These are phyloP conservation scores for Solanum pinnatisectum DNA, from an alignment of 257 asterid species.

Conservation along the genomic window DNA sequence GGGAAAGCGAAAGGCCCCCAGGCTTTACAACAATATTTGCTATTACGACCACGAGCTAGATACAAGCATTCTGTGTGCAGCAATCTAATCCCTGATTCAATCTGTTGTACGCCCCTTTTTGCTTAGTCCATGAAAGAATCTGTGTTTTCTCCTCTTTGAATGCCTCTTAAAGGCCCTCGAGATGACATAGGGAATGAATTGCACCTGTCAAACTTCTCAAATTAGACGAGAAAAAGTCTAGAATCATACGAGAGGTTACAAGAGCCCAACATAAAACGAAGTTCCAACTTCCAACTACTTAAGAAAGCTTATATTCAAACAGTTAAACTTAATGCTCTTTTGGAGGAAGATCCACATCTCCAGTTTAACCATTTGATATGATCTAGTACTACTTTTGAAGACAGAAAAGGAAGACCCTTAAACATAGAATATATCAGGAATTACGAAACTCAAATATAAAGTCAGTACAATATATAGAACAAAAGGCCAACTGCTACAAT, in stretches of 20 bases:
- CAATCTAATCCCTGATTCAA: neutral
- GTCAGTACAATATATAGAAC: neutral
- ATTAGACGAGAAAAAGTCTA: neutral
- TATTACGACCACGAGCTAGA: neutral
- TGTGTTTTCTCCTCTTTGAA: conserved; percentile 60
- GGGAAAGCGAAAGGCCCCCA: neutral
- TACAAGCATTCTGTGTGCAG: neutral
- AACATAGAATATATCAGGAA: neutral
- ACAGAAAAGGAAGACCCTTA: neutral
- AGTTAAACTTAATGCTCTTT: neutral
- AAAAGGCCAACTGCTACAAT: neutral
- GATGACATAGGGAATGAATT: conserved; percentile 52
- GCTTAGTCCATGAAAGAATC: conserved; percentile 71
- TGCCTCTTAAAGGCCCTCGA: conserved; percentile 54
- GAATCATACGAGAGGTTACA: neutral
- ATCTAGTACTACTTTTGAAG: neutral
- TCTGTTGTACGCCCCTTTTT: conserved; percentile 21
- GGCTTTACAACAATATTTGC: neutral
- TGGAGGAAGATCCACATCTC: neutral
- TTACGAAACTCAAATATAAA: neutral
- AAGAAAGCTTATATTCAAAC: neutral
- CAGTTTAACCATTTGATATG: neutral
- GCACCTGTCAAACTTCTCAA: conserved; percentile 40
- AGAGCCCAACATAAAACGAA: neutral
- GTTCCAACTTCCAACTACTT: neutral